A percentile compares a stretch with the other conserved stretches of the same genome.
phyloP scores from a whole-genome alignment of 805 yeast species.

The Metschnikowia aberdeeniae region DNA sequence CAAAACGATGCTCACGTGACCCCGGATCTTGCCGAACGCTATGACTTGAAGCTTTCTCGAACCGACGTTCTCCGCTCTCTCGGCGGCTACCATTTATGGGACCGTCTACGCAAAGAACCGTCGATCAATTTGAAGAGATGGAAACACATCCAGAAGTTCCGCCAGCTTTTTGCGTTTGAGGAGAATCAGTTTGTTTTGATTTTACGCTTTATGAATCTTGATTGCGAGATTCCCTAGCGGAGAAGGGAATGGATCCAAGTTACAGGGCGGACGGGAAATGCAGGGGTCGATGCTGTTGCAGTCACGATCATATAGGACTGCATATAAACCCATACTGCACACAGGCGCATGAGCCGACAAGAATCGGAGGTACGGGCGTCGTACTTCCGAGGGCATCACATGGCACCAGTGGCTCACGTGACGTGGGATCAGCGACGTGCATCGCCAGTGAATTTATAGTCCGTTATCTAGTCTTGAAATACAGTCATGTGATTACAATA shows the following conservation, averaged over 20 bases:
- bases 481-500: no score
- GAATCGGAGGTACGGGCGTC: no score
- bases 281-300: no score
- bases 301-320: no score
- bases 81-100: conserved; percentile 42
- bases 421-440: no score
- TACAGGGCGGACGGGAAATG: no score
- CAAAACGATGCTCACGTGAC: conserved; percentile 13
- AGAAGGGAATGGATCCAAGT: no score
- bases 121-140: conserved; percentile 39
- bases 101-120: conserved; percentile 28
- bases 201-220: conserved; percentile 31
- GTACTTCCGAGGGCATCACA: no score
- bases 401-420: no score
- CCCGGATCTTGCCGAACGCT: conserved; percentile 16
- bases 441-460: no score
- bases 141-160: conserved; percentile 38
- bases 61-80: conserved; percentile 19
- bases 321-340: background rate
- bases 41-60: conserved; percentile 18
- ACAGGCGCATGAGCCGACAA: no score
- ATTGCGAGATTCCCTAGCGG: conserved; percentile 12
- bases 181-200: conserved; percentile 38
- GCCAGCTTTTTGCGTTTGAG: conserved; percentile 34
- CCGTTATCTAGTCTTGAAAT: no score